These are phyloP conservation scores for Eucalyptus rudis DNA, from an alignment of 345 rosid genomes.

Conservation along the genomic window DNA sequence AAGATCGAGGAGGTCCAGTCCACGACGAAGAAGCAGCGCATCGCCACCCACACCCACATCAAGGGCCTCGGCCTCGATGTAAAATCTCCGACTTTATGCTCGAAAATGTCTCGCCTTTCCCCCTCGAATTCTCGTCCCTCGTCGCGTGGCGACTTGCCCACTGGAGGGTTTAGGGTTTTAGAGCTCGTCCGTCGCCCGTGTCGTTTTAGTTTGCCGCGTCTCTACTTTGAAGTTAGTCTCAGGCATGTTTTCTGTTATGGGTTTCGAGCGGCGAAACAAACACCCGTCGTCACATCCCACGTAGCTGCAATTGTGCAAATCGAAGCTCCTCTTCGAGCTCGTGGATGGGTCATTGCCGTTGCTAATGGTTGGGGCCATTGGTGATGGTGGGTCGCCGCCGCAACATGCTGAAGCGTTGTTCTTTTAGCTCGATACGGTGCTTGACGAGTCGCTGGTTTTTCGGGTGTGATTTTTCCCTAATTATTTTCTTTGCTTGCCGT, in stretches of 20 bases:
- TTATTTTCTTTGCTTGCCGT: background rate
- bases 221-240: background rate
- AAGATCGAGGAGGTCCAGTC: conserved; percentile 95
- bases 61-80: conserved; percentile 99
- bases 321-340: background rate
- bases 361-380: background rate
- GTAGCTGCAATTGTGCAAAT: background rate
- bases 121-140: background rate
- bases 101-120: background rate
- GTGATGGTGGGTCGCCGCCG: background rate
- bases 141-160: background rate
- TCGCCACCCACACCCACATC: conserved; percentile 96
- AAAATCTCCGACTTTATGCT: background rate
- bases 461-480: background rate
- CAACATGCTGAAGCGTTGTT: background rate
- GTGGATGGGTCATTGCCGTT: background rate
- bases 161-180: conserved; percentile 5
- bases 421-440: background rate
- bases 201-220: background rate
- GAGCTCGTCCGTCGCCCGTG: background rate
- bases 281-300: background rate
- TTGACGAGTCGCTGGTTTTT: background rate
- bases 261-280: background rate
- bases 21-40: conserved; percentile 88
- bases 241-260: background rate